Conservation (phyloP, 345 rosid species). For the Alliaria petiolata region DNA sequence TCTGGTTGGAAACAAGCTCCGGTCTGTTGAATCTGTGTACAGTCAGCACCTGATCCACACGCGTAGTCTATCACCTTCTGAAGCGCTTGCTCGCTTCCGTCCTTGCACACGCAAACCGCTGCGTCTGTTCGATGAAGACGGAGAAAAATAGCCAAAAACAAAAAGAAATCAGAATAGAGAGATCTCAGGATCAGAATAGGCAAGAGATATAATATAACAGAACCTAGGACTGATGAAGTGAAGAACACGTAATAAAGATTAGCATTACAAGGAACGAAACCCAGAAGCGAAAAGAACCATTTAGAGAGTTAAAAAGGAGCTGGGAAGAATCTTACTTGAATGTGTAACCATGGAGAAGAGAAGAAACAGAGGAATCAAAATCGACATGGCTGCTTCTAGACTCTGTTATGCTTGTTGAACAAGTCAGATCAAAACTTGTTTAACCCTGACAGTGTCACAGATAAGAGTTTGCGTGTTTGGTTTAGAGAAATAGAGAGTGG, state of each 20-base stretch:
- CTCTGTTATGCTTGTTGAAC: not conserved
- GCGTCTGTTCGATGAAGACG: slow-evolving; percentile 43
- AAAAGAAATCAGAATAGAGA: not conserved
- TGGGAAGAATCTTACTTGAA: slow-evolving; percentile 54
- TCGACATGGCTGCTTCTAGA: slow-evolving; percentile 44
- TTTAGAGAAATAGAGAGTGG: not conserved
- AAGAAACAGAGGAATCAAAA: slow-evolving; percentile 43
- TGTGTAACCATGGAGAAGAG: slow-evolving; percentile 48
- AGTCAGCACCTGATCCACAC: slow-evolving; percentile 86
- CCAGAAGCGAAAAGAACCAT: not conserved
- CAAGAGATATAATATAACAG: not conserved
- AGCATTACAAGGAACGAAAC: not conserved
- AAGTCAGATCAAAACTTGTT: not conserved
- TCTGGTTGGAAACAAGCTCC: slow-evolving; percentile 84
- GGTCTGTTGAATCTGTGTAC: slow-evolving; percentile 47
- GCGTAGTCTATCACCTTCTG: slow-evolving; percentile 87
- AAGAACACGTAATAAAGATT: not conserved
- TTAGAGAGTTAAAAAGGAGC: not conserved
- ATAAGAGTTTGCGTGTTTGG: not conserved
- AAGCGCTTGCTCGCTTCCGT: slow-evolving; percentile 47
- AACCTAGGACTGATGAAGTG: not conserved
- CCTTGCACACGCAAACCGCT: slow-evolving; percentile 69
- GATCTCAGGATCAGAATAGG: too few relatives aligned
- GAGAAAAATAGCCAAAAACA: not conserved
- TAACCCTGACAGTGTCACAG: not conserved